Evolutionary conservation across 371 early-diverging fungal genomes (phyloP).

Genomic region (Choanephora cucurbitarum): DNA sequence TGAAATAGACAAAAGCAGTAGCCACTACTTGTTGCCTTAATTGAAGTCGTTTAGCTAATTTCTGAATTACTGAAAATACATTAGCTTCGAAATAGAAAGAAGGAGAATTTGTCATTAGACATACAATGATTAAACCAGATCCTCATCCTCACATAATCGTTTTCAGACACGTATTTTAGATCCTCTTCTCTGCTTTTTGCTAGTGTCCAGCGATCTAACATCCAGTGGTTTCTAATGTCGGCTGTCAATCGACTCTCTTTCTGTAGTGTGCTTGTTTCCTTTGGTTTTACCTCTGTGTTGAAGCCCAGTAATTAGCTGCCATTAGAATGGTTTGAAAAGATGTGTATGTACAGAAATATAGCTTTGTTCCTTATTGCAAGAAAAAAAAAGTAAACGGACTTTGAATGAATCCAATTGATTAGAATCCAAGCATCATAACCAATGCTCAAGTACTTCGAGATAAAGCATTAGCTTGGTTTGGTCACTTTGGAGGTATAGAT

Average conservation of each 20-base stretch:
- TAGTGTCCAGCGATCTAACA: conserved; percentile 59
- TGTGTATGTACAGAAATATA: too few relatives aligned
- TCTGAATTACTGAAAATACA: conserved; percentile 65
- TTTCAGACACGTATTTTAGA: conserved; percentile 54
- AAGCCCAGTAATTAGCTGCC: conserved; percentile 81
- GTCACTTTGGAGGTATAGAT: conserved; percentile 84
- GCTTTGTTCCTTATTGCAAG: too few relatives aligned
- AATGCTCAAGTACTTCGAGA: conserved; percentile 83
- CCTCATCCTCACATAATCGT: conserved; percentile 63
- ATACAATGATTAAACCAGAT: conserved; percentile 71
- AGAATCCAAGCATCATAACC: too few relatives aligned
- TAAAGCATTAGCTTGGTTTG: conserved; percentile 89
- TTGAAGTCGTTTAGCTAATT: conserved; percentile 72
- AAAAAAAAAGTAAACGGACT: too few relatives aligned
- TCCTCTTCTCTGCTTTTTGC: conserved; percentile 60
- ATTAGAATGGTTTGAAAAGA: too few relatives aligned
- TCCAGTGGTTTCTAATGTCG: conserved; percentile 66
- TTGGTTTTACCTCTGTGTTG: conserved; percentile 65
- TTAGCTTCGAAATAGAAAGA: not conserved
- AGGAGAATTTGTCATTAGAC: conserved; percentile 1
- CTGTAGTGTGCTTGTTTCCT: too few relatives aligned
- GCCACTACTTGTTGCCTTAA: conserved; percentile 84
- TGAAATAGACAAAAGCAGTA: conserved; percentile 86
- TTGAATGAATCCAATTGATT: too few relatives aligned
- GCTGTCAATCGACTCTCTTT: too few relatives aligned